Evolutionary conservation across 495 filamentous ascomycete genomes (phyloP), one percentile per base, ranked within the genome.

Genomic region (Apiosordaria backusii): DNA sequence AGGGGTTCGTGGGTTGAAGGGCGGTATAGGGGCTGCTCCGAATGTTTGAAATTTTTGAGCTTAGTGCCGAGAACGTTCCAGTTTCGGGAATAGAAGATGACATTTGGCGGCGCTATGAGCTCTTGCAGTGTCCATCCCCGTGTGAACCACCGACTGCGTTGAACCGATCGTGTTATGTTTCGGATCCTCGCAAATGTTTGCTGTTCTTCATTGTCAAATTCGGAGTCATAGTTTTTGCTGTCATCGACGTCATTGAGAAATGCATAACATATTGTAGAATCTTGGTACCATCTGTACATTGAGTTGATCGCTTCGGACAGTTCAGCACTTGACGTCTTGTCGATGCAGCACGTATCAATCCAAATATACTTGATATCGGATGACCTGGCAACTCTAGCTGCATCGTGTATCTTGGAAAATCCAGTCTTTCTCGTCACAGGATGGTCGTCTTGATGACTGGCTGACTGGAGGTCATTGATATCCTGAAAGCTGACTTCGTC

Each of bases 271-370:
- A 72, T 52, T 1, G 23, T 40, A 0, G 78, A 68, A 1, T 73
- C 26, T n/a, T 65, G 24, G 45, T 80, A 81, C 79, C 75, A 81
- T 5, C 57, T 59, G 61, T 72, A 83, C 81, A 83, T 83, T 2
- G 76, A 78, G 50, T 82, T 82, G 23, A 82, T 78, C 27, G 77
- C 76, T 61, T 80, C 77, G 19, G 69, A 71, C 1, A 79, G 68
- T 63, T 81, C 79, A 1, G 75, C 75, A 24, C 79, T 81, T 26
- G 74, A 76, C 5, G 64, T 69, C 29, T 81, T 80, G 61, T 81
- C 74, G 65, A 80, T 80, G 54, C 79, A 80, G 58, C 76, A 80
- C 1, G 59, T 61, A 27, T 61, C 59, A n/a, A 79, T 70, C 79
- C 79, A 81, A 24, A 70, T 73, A 67, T 73, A 78, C n/a, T 70